These are phyloP conservation scores for Penicillium paradoxum DNA, from an alignment of 495 filamentous ascomycete genomes.

Conservation along the genomic window DNA sequence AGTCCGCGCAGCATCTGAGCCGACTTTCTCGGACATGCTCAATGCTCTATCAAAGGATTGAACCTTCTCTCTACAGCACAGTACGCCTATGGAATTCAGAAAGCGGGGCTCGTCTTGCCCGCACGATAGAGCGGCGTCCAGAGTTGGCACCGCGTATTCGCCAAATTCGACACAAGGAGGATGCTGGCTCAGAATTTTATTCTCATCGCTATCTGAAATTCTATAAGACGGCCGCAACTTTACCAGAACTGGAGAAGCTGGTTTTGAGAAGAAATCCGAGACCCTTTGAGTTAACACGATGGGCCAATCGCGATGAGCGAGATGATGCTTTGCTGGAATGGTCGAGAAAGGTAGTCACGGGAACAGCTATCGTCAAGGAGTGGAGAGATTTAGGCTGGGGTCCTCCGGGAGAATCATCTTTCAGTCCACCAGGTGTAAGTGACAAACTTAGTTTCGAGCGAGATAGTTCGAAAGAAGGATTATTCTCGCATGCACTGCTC, in stretches of 20 bases:
- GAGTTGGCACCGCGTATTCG: not conserved
- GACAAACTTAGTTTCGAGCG: not conserved
- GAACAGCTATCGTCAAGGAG: not conserved
- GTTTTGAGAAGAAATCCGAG: not conserved
- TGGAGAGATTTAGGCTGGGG: not conserved
- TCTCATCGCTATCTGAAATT: not conserved
- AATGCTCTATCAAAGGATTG: not conserved
- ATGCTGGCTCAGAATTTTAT: not conserved
- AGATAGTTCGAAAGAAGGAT: not conserved
- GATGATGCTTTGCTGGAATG: not conserved
- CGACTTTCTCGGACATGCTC: not conserved
- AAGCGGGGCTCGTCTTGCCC: slow-evolving; percentile 5
- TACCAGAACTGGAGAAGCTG: not conserved
- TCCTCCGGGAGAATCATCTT: not conserved
- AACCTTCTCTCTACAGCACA: not conserved
- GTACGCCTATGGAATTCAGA: slow-evolving; percentile 1
- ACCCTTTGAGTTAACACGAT: not conserved
- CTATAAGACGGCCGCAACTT: not conserved
- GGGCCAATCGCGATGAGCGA: not conserved
- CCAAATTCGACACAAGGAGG: not conserved
- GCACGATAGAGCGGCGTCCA: not conserved
- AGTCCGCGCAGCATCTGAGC: not conserved
- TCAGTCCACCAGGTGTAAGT: not conserved
- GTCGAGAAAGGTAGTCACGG: too few species aligned
- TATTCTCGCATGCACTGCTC: not conserved